Evolutionary conservation across 768 basidiomycete species (phyloP), one percentile per base, ranked within the genome.

Genomic region (Gymnopilus junonius): DNA sequence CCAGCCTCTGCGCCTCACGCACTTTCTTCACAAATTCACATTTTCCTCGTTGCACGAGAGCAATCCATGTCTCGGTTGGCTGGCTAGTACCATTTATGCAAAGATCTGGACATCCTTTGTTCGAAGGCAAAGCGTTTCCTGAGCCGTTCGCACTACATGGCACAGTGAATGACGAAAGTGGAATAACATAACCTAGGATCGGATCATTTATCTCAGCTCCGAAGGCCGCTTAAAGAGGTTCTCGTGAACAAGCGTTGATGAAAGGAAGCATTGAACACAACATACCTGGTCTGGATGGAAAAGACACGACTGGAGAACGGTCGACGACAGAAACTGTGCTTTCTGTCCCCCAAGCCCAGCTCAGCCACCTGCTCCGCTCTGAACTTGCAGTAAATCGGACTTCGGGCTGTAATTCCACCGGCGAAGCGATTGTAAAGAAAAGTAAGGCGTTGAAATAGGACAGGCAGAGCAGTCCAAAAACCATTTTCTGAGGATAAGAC

Each of bases 21-120:
- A 88, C 93, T 80, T 99, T 99, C 70, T 88, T 90, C 11, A 93
- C 90, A 72, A 99, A 99, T 62, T 94, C 88, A 74, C 97, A 99
- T 56, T 87, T 78, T 1, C 96, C 96, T 40, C 97, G 82, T 74
- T 97, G 91, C 0, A 97, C 89, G 54, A 98, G 83, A 0, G 94
- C 97, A 73, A 98, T 93, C 91, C 94, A 96, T 10, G 87, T 80
- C 60, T 94, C 93, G 12, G 83, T 80, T 21, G 92, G 93, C 17
- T 80, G 74, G 63, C 85, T 71, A 2, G 82, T 77, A 1, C 88
- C 88, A 45, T 69, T 73, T 2, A 84, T 67, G 62, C 93, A 94
- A 20, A 94, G 80, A 2, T 80, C 75, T 4, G 93, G 91, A 70
- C 93, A 95, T 12, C 87, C 93, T 2, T 77, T 76, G 60, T 91